Evolutionary conservation across 106 monocot genomes (phyloP).

Genomic region (Dendrobium chrysotoxum): DNA sequence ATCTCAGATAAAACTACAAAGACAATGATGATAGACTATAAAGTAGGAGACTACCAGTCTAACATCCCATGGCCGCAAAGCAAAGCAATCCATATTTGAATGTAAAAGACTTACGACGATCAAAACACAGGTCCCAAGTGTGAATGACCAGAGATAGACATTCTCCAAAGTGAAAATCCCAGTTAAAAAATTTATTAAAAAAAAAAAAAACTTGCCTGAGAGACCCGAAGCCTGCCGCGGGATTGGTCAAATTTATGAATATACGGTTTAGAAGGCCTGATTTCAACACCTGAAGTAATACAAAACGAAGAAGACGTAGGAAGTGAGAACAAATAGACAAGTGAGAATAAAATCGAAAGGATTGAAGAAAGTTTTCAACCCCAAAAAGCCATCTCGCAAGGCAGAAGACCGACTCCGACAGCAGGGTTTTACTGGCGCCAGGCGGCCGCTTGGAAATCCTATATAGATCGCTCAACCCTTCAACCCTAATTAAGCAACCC

Average conservation of each 20-base stretch:
- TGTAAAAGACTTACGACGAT: neutral
- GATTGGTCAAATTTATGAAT: slow-evolving; percentile 37
- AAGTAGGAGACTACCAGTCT: neutral
- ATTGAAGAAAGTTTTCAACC: slow-evolving; percentile 21
- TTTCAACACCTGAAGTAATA: slow-evolving; percentile 47
- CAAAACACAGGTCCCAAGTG: too few relatives aligned
- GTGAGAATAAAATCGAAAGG: neutral
- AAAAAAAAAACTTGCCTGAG: slow-evolving; percentile 43
- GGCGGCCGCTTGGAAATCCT: neutral
- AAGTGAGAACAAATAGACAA: neutral
- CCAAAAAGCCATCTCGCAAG: slow-evolving; percentile 53
- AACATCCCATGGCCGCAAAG: neutral
- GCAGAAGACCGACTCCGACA: neutral
- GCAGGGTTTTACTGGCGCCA: neutral
- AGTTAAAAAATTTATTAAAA: neutral
- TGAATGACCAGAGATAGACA: neutral
- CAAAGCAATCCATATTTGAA: neutral
- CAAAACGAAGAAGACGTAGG: neutral
- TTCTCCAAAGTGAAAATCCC: neutral
- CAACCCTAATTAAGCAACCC: neutral
- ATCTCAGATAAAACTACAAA: neutral
- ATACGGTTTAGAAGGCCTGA: slow-evolving; percentile 78
- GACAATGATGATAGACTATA: neutral
- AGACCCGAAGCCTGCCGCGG: slow-evolving; percentile 67
- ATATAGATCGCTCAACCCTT: neutral